Percentiles rank a stretch among this genome's conserved stretches.
Conservation (phyloP, 768 basidiomycete genomes). For the Tricholoma sp. region DNA sequence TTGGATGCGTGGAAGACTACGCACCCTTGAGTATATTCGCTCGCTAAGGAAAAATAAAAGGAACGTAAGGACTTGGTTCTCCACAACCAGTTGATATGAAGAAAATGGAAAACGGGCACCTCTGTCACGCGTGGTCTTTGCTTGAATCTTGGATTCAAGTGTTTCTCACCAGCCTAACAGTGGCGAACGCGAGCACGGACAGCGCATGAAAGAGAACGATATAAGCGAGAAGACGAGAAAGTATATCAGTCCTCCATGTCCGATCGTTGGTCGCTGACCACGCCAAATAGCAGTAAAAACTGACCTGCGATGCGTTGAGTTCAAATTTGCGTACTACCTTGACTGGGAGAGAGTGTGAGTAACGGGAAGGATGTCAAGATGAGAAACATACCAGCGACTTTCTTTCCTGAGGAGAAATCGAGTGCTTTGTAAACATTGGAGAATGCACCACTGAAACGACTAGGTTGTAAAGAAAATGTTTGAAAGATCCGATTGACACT, state of each 20-base stretch:
- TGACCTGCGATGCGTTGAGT: constrained; percentile 86
- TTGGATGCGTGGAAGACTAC: constrained; percentile 5
- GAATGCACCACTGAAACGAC: constrained; percentile 74
- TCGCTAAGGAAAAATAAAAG: constrained; percentile 51
- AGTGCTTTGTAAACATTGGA: constrained; percentile 97
- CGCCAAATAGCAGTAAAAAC: constrained; percentile 17
- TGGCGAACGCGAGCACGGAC: constrained; percentile 28
- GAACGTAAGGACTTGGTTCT: constrained; percentile 24
- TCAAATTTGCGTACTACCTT: constrained; percentile 95
- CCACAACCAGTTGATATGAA: constrained; percentile 7
- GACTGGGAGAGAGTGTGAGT: constrained; percentile 37
- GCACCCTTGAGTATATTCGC: constrained; percentile 94
- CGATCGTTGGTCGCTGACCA: constrained; percentile 13
- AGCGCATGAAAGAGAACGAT: constrained; percentile 19
- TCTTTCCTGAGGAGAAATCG: constrained; percentile 67
- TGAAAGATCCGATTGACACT: constrained; percentile 28
- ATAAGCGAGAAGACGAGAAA: constrained; percentile 20
- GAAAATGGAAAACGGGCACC: constrained; percentile 45
- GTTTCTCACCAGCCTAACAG: constrained; percentile 81
- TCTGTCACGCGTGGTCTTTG: constrained; percentile 97
- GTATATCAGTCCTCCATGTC: constrained; percentile 10
- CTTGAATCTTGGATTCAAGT: constrained; percentile 91
- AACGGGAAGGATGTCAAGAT: constrained; percentile 10
- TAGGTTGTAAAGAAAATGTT: constrained; percentile 14
- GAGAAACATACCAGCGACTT: constrained; percentile 68